Evolutionary conservation across 2,329 filamentous ascomycete genomes (phyloP).

Genomic region (Diaporthe sp.): DNA sequence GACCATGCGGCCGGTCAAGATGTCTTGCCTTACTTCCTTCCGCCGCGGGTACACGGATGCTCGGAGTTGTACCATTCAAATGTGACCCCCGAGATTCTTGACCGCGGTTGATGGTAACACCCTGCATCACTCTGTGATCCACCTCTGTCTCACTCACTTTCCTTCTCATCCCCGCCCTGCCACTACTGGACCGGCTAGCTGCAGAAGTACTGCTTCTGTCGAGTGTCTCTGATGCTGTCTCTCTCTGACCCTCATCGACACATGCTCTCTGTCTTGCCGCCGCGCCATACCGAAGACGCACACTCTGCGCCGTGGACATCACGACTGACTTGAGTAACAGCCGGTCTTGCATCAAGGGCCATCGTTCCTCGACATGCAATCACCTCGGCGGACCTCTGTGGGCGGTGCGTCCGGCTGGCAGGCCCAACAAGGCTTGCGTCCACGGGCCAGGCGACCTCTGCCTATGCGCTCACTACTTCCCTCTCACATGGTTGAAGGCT

Average conservation of each 20-base stretch:
- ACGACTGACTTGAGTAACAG: conserved; percentile 54
- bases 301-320: neutral
- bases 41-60: neutral
- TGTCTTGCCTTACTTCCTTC: neutral
- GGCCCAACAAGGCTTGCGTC: conserved; percentile 78
- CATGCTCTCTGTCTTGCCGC: neutral
- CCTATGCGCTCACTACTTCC: conserved; percentile 59
- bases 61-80: neutral
- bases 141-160: conserved; percentile 2
- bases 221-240: neutral
- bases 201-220: conserved; percentile 20
- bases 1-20: neutral
- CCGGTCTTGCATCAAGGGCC: conserved; percentile 81
- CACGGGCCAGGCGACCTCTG: conserved; percentile 75
- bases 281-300: neutral
- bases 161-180: neutral
- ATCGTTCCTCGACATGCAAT: conserved; percentile 82
- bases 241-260: neutral
- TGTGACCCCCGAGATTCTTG: neutral
- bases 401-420: conserved; percentile 78
- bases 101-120: conserved; percentile 2
- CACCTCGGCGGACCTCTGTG: conserved; percentile 55
- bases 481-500: conserved; percentile 59
- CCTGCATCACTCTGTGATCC: neutral
- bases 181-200: conserved; percentile 6